These are phyloP conservation scores for Millerozyma acaciae DNA, from an alignment of 805 yeast genomes.

Conservation along the genomic window DNA sequence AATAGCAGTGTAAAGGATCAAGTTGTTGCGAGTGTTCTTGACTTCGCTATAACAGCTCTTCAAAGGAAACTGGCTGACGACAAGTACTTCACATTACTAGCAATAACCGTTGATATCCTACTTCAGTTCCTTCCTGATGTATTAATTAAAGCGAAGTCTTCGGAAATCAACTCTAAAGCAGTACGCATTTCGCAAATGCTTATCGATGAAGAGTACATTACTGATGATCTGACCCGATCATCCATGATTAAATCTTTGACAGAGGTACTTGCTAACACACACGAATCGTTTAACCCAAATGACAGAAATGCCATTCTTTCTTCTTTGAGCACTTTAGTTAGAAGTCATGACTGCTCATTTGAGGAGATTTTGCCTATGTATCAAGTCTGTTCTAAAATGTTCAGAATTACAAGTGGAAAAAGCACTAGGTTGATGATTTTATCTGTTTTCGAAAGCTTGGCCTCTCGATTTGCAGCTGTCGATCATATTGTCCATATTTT, in stretches of 20 bases:
- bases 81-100: conserved; percentile 43
- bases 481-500: conserved; percentile 49
- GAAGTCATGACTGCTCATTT: conserved; percentile 50
- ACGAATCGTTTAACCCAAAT: conserved; percentile 32
- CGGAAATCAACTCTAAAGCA: conserved; percentile 49
- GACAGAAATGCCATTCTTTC: conserved; percentile 56
- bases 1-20: conserved; percentile 60
- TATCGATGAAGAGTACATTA: conserved; percentile 48
- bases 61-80: conserved; percentile 33
- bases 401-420: conserved; percentile 54
- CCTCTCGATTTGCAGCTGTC: conserved; percentile 44
- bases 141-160: conserved; percentile 37
- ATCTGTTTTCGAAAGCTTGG: conserved; percentile 56
- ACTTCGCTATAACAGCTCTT: conserved; percentile 49
- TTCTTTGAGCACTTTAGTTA: conserved; percentile 53
- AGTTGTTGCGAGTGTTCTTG: conserved; percentile 54
- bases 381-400: conserved; percentile 50
- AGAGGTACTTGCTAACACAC: conserved; percentile 47
- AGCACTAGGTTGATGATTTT: conserved; percentile 61
- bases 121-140: conserved; percentile 49
- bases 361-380: conserved; percentile 49
- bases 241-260: conserved; percentile 56
- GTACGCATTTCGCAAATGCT: conserved; percentile 50
- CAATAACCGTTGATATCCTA: conserved; percentile 56
- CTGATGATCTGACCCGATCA: conserved; percentile 50